Percentiles rank a stretch among this genome's conserved stretches.
These are phyloP conservation scores for Lentinula guzmanii DNA, from an alignment of 768 basidiomycete genomes.

Conservation along the genomic window DNA sequence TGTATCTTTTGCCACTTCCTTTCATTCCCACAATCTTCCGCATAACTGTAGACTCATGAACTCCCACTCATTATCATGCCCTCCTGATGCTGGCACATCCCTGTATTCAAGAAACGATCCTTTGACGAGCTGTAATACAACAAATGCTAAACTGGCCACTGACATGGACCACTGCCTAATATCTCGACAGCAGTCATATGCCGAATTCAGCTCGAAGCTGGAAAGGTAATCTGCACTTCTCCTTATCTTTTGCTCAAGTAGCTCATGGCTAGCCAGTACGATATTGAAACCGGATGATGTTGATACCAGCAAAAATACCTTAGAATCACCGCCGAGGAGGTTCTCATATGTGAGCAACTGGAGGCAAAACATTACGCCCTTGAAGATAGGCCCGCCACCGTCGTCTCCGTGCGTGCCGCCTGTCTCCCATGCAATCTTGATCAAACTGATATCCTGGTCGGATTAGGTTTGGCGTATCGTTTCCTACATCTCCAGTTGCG, in stretches of 20 bases:
- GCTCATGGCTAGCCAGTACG: background rate
- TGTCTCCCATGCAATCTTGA: background rate
- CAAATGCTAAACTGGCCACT: background rate
- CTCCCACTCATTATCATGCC: background rate
- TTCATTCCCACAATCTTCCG: background rate
- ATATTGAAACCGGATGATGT: background rate
- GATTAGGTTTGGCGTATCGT: background rate
- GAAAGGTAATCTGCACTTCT: background rate
- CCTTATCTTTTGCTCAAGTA: too few relatives aligned
- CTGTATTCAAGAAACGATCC: too few relatives aligned
- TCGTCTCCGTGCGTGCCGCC: background rate
- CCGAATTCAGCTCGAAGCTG: background rate
- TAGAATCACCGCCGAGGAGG: background rate
- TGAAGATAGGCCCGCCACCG: background rate
- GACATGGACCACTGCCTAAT: background rate
- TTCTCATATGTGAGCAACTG: background rate
- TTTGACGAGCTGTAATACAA: background rate
- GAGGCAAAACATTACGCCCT: background rate
- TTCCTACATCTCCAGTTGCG: conserved; percentile 5
- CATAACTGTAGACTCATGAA: background rate
- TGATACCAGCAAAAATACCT: background rate
- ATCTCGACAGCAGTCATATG: background rate
- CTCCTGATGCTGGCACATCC: background rate
- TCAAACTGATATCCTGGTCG: background rate
- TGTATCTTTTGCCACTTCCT: background rate